A percentile compares a stretch with the other conserved stretches of the same genome.
Evolutionary conservation across 75 land plant genomes (phyloP).

Genomic region (Gnetum montanum): DNA sequence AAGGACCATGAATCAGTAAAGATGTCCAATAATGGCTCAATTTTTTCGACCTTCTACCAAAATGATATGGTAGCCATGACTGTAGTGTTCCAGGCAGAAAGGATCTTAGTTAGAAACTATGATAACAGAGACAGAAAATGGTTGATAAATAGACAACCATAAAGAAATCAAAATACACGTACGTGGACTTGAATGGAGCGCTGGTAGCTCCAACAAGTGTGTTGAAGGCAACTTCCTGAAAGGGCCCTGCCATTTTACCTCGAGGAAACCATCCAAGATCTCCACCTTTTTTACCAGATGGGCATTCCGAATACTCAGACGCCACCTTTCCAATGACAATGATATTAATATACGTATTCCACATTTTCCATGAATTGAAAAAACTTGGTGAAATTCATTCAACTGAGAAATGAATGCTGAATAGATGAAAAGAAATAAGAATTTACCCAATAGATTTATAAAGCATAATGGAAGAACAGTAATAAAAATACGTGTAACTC

Average conservation of each 20-base stretch:
- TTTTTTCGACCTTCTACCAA: slow-evolving; percentile 92
- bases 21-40: too few relatives aligned
- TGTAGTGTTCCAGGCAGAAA: slow-evolving; percentile 20
- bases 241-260: slow-evolving; percentile 99
- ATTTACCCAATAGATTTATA: too few relatives aligned
- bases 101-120: neutral
- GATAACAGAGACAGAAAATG: neutral
- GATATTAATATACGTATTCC: neutral
- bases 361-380: neutral
- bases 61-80: slow-evolving; percentile 97
- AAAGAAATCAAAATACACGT: too few relatives aligned
- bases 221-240: slow-evolving; percentile 96
- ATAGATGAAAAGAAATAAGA: too few relatives aligned
- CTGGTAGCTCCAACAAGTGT: slow-evolving; percentile 80
- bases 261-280: slow-evolving; percentile 99
- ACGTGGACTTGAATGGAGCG: slow-evolving; percentile 99
- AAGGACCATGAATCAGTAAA: too few relatives aligned
- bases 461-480: too few relatives aligned
- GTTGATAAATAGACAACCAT: neutral
- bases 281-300: slow-evolving; percentile 99
- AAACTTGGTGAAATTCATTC: too few relatives aligned
- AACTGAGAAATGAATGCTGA: too few relatives aligned
- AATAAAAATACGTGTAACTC: too few relatives aligned
- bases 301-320: slow-evolving; percentile 94
- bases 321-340: slow-evolving; percentile 93